phyloP scores from a whole-genome alignment of 352 stramenopile genomes.

The Pythium guiyangense region DNA sequence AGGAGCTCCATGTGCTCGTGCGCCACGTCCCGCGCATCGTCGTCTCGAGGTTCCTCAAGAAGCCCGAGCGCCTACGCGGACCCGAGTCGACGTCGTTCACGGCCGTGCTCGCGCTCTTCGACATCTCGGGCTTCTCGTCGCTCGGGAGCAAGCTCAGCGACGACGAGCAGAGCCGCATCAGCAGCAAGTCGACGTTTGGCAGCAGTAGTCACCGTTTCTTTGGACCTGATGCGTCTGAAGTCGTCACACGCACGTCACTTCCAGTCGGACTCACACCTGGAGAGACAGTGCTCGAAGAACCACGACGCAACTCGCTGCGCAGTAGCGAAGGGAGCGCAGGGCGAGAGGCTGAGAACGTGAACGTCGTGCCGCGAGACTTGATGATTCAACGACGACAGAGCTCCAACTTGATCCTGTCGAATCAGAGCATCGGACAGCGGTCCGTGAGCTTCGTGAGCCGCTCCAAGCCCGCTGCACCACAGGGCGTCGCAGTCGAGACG shows the following conservation, averaged over 20 bases:
- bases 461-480: slow-evolving; percentile 38
- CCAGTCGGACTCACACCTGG: background rate
- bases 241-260: background rate
- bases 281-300: background rate
- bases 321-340: slow-evolving; percentile 6
- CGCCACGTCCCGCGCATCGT: slow-evolving; percentile 77
- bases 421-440: slow-evolving; percentile 13
- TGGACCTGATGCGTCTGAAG: background rate
- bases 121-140: slow-evolving; percentile 85
- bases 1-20: slow-evolving; percentile 58
- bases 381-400: slow-evolving; percentile 4
- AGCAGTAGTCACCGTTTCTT: background rate
- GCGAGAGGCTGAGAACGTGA: slow-evolving; percentile 11
- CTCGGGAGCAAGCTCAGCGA: slow-evolving; percentile 71
- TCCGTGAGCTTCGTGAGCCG: slow-evolving; percentile 45
- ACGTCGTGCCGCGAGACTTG: slow-evolving; percentile 18
- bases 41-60: slow-evolving; percentile 48
- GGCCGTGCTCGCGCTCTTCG: slow-evolving; percentile 73
- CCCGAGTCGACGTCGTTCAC: slow-evolving; percentile 46
- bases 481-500: slow-evolving; percentile 66
- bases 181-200: slow-evolving; percentile 7
- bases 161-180: slow-evolving; percentile 45
- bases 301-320: slow-evolving; percentile 3
- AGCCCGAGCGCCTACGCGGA: slow-evolving; percentile 37
- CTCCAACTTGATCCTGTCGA: slow-evolving; percentile 9